Evolutionary conservation across 2,329 filamentous ascomycete species (phyloP).

Genomic region (Simplicillium sp.): DNA sequence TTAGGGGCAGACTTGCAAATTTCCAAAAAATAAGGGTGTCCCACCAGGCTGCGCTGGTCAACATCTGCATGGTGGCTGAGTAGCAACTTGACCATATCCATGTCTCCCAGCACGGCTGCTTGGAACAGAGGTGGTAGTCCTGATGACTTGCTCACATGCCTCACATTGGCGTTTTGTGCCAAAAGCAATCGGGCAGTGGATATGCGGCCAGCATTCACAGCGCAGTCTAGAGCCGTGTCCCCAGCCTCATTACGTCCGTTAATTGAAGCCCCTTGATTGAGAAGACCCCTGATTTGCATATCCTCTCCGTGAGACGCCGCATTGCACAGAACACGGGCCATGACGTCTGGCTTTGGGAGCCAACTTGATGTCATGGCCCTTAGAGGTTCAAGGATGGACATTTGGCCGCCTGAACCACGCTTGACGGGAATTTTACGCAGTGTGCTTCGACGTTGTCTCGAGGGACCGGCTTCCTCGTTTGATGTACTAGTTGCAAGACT

Average conservation of each 20-base stretch:
- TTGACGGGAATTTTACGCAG: no score
- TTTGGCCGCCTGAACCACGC: no score
- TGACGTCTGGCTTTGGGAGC: constrained; percentile 2
- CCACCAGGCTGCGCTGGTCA: neutral
- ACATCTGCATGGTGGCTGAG: constrained; percentile 2
- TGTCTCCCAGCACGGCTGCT: constrained; percentile 7
- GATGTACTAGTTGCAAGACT: no score
- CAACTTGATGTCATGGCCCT: constrained; percentile 3
- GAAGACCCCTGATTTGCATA: constrained; percentile 11
- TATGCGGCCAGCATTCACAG: constrained; percentile 10
- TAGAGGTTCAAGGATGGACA: neutral
- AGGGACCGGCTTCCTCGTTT: no score
- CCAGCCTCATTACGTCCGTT: constrained; percentile 14
- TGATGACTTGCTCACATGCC: constrained; percentile 2
- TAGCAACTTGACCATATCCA: constrained; percentile 3
- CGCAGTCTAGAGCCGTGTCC: constrained; percentile 13
- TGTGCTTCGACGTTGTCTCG: no score
- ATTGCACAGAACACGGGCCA: constrained; percentile 6
- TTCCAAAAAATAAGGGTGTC: constrained; percentile 6
- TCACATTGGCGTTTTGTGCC: constrained; percentile 12
- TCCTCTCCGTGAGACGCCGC: constrained; percentile 11
- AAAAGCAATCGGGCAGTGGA: constrained; percentile 16
- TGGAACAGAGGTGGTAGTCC: constrained; percentile 13
- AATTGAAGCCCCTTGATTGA: constrained; percentile 14
- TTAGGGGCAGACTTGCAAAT: constrained; percentile 3